Evolutionary conservation across 805 yeast species (phyloP).

Genomic region (Starmera caribaea): DNA sequence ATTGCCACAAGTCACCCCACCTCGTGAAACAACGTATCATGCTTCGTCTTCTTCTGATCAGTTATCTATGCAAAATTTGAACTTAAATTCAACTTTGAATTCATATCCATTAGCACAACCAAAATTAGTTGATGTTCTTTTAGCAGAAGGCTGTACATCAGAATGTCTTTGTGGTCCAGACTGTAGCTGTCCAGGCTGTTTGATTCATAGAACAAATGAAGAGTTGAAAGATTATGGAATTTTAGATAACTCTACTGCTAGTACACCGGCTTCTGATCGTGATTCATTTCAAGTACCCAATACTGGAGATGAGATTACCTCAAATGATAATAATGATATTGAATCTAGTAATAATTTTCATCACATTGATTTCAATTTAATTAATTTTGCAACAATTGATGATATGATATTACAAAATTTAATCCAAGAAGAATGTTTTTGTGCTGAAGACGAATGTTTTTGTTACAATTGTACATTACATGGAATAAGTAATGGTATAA

Average conservation of each 20-base stretch:
- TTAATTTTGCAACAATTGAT: slow-evolving; percentile 13
- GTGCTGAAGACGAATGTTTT: slow-evolving; percentile 7
- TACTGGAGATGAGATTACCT: background rate
- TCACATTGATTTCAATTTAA: background rate
- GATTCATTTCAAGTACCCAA: background rate
- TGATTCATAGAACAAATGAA: slow-evolving; percentile 18
- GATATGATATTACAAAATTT: slow-evolving; percentile 10
- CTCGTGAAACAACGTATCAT: too few relatives aligned
- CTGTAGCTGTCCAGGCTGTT: slow-evolving; percentile 18
- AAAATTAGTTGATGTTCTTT: slow-evolving; percentile 11
- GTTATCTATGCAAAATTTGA: too few relatives aligned
- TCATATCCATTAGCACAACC: background rate
- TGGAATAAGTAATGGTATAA: slow-evolving; percentile 15
- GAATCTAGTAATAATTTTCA: background rate
- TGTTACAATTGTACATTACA: slow-evolving; percentile 16
- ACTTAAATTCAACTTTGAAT: too few relatives aligned
- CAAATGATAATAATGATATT: background rate
- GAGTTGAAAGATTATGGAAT: slow-evolving; percentile 16
- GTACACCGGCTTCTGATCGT: slow-evolving; percentile 6
- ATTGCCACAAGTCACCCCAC: too few relatives aligned
- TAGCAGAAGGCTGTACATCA: slow-evolving; percentile 14
- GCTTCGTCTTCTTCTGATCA: too few relatives aligned
- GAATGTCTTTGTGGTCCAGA: slow-evolving; percentile 18
- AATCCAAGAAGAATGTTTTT: slow-evolving; percentile 10
- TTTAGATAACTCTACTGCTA: slow-evolving; percentile 9